Conservation (phyloP, 2,329 filamentous ascomycete species). For the Hymenotorrendiella dingleyae region DNA sequence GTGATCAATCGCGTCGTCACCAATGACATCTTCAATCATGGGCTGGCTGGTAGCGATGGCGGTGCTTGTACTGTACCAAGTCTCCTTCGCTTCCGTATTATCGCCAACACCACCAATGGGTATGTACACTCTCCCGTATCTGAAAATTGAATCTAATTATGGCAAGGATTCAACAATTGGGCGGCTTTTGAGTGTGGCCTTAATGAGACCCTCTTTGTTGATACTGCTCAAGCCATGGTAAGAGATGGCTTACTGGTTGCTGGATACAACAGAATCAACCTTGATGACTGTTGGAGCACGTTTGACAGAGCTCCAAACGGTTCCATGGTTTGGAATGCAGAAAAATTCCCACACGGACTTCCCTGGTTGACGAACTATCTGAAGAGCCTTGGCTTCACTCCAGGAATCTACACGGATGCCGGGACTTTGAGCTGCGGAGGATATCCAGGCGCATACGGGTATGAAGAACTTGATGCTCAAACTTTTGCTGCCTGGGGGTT, state of each 20-base stretch:
- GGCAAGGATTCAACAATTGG: constrained; percentile 42
- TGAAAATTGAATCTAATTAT: constrained; percentile 1
- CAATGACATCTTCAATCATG: constrained; percentile 7
- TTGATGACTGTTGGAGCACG: constrained; percentile 57
- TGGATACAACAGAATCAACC: constrained; percentile 52
- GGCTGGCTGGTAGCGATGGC: constrained; percentile 2
- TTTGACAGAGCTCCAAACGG: constrained; percentile 38
- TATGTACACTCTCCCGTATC: constrained; percentile 2
- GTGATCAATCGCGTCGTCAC: neutral
- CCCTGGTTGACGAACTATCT: constrained; percentile 47
- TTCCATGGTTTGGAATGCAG: constrained; percentile 39
- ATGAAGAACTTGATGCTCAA: constrained; percentile 52
- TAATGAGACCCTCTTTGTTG: constrained; percentile 42
- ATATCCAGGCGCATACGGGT: constrained; percentile 51
- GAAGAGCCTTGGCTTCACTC: constrained; percentile 52
- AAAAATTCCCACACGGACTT: constrained; percentile 55
- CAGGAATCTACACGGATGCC: constrained; percentile 59
- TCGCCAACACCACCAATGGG: constrained; percentile 41
- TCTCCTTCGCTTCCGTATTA: constrained; percentile 15
- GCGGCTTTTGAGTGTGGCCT: constrained; percentile 41
- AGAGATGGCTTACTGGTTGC: constrained; percentile 42
- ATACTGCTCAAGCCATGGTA: constrained; percentile 43
- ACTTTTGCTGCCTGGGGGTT: constrained; percentile 50
- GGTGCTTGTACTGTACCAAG: constrained; percentile 3
- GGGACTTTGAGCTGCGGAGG: constrained; percentile 41